phyloP scores from a whole-genome alignment of 305 asterid genomes.

The Fraxinus nigra region DNA sequence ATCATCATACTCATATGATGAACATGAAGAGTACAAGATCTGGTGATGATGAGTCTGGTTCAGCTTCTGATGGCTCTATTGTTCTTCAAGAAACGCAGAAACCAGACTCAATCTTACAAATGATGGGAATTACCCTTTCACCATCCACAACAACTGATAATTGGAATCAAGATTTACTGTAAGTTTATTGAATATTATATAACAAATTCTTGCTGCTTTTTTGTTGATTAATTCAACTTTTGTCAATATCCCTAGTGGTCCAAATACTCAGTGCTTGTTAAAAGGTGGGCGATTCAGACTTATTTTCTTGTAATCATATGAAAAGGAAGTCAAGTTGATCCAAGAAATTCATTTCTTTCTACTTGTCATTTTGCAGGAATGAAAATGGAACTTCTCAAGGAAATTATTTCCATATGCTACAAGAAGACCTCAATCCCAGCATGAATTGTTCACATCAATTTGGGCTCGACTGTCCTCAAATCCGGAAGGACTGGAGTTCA shows the following conservation, averaged over 20 bases:
- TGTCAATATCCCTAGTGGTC: slow-evolving; percentile 7
- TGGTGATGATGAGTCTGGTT: slow-evolving; percentile 27
- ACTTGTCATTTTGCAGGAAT: slow-evolving; percentile 41
- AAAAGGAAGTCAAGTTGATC: slow-evolving; percentile 27
- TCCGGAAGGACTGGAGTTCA: not conserved
- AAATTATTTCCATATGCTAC: slow-evolving; percentile 28
- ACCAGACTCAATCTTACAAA: not conserved
- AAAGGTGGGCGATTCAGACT: slow-evolving; percentile 31
- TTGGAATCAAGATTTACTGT: slow-evolving; percentile 42
- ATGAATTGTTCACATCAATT: slow-evolving; percentile 22
- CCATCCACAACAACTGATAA: slow-evolving; percentile 3
- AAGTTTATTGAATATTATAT: slow-evolving; percentile 17
- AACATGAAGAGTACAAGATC: slow-evolving; percentile 23
- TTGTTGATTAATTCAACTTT: not conserved
- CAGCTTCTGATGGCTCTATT: slow-evolving; percentile 28
- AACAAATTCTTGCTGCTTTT: not conserved
- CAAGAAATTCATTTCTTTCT: slow-evolving; percentile 20
- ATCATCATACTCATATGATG: slow-evolving; percentile 2
- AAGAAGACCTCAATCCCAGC: slow-evolving; percentile 29
- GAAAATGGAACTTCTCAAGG: slow-evolving; percentile 33
- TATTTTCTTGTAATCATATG: slow-evolving; percentile 28
- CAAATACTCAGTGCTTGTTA: slow-evolving; percentile 16
- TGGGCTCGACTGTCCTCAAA: not conserved
- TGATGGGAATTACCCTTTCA: not conserved
- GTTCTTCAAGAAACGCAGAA: slow-evolving; percentile 21